A percentile compares a stretch with the other conserved stretches of the same genome.
Evolutionary conservation across 495 filamentous ascomycete genomes (phyloP).

Genomic region (Penicillium desertorum): DNA sequence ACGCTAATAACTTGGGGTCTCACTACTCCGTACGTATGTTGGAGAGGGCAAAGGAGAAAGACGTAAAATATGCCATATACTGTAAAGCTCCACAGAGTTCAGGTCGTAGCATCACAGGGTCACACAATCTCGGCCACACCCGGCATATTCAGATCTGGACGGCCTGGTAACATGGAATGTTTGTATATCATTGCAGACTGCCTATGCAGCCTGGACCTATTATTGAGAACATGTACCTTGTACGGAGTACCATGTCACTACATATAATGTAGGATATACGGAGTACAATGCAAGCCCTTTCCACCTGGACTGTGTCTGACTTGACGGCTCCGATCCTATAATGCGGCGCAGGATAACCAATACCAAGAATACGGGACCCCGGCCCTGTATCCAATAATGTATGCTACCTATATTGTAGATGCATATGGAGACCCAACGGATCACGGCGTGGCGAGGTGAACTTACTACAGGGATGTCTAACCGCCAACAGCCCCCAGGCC

Average conservation of each 20-base stretch:
- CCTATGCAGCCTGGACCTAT: not conserved
- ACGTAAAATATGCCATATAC: not conserved
- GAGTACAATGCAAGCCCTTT: not conserved
- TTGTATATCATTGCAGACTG: slow-evolving; percentile 10
- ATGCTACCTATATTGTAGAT: not conserved
- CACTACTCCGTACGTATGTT: too few species aligned
- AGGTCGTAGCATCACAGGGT: slow-evolving; percentile 25
- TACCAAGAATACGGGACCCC: not conserved
- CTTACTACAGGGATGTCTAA: slow-evolving; percentile 2
- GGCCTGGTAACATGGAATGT: slow-evolving; percentile 17
- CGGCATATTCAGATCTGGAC: slow-evolving; percentile 27
- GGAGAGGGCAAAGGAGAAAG: too few species aligned
- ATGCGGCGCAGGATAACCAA: not conserved
- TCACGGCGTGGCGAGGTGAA: not conserved
- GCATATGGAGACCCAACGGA: not conserved
- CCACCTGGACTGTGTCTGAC: too few species aligned
- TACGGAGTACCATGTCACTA: not conserved
- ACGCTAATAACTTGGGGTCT: slow-evolving; percentile 8
- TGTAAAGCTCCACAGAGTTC: slow-evolving; percentile 11
- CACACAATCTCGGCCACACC: slow-evolving; percentile 19
- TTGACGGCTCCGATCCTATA: not conserved
- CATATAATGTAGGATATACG: not conserved
- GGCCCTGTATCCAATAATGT: not conserved
- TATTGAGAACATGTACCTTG: not conserved
- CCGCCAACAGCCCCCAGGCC: not conserved